Base-by-base conservation (phyloP, 139 green algal genomes). In the Prasinococcaceae sp. region DNA sequence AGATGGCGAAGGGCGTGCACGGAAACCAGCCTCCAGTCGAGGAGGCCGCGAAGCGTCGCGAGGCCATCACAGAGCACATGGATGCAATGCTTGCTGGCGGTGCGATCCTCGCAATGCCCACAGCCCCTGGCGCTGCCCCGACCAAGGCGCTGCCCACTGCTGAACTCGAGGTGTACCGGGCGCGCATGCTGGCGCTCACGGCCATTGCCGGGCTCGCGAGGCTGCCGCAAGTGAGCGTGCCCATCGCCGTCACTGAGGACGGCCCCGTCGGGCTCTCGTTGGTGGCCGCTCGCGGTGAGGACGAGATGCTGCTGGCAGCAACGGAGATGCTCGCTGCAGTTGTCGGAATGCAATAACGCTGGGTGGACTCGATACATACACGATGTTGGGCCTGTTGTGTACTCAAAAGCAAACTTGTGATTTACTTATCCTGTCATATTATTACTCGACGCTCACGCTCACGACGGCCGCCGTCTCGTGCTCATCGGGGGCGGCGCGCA, bases 161-260 rank as follows among this genome's bases (percentile, higher is more conserved):
- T 14, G 59, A 84, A 49, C 47, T 92, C 51, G 68, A 88, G 28
- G 59, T 43, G 0, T 86, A 79, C 53, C 69, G 85, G 10, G 60
- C 33, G 16, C 45, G 61, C 1, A 47, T 81, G 30, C 59, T 94
- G 29, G 65, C 53, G 26, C 69, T 94, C 4, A 92, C 79, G 2
- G 77, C 65, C 59, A 79, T 92, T 19, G 78, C 81, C 0, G 78
- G 81, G 2, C 67, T 94, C n/a, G 59, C 59, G 3, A 78, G 81
- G 0, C 65, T 94, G n/a, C 85, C 85, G 3, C 80, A 94, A 78
- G 82, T 86, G 30, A 30, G 28, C 1, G 28, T 6, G 3, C 25
- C 30, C 10, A 16, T 27, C 9, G 42, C 26, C 50, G 25, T 12
- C 33, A 40, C 35, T 19, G n/a, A n/a, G n/a, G n/a, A n/a, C n/a